These are phyloP conservation scores for Phytopythium mirpurense DNA, from an alignment of 352 stramenopile species.

Conservation along the genomic window DNA sequence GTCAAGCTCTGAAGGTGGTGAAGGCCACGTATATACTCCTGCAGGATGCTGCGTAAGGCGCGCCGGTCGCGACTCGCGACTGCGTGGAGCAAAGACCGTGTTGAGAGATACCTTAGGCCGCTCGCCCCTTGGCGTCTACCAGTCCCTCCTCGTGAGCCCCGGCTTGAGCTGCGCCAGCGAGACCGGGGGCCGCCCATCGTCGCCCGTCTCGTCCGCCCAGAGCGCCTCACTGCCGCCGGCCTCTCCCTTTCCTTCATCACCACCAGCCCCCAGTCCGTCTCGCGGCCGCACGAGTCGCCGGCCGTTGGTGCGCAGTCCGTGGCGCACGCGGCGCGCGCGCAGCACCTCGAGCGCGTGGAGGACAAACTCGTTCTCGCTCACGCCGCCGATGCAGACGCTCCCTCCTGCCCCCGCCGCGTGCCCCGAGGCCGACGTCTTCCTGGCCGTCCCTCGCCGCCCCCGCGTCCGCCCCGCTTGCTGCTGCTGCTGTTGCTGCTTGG, in stretches of 20 bases:
- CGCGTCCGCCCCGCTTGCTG: constrained; percentile 2
- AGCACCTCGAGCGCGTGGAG: constrained; percentile 45
- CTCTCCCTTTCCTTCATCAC: constrained; percentile 4
- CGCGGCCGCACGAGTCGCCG: constrained; percentile 8
- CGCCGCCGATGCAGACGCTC: constrained; percentile 22
- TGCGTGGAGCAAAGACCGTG: too few relatives aligned
- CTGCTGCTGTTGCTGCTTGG: constrained; percentile 20
- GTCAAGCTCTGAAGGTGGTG: constrained; percentile 41
- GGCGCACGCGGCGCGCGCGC: constrained; percentile 29
- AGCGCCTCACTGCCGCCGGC: neutral
- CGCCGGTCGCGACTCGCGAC: too few relatives aligned
- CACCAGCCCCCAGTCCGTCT: neutral
- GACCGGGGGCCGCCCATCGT: neutral
- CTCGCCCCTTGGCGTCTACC: neutral
- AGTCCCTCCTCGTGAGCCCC: neutral
- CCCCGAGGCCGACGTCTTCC: constrained; percentile 3
- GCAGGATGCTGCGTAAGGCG: too few relatives aligned
- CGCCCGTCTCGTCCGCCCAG: neutral
- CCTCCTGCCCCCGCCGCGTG: neutral
- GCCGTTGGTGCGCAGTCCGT: constrained; percentile 51
- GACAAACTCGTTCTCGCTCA: constrained; percentile 63
- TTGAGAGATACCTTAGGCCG: neutral
- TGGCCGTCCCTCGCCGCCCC: constrained; percentile 8
- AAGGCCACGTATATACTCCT: too few relatives aligned
- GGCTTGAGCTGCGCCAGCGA: neutral